Evolutionary conservation across 1,139 yeast species (phyloP).

Genomic region (Geotrichum phurueaensis): DNA sequence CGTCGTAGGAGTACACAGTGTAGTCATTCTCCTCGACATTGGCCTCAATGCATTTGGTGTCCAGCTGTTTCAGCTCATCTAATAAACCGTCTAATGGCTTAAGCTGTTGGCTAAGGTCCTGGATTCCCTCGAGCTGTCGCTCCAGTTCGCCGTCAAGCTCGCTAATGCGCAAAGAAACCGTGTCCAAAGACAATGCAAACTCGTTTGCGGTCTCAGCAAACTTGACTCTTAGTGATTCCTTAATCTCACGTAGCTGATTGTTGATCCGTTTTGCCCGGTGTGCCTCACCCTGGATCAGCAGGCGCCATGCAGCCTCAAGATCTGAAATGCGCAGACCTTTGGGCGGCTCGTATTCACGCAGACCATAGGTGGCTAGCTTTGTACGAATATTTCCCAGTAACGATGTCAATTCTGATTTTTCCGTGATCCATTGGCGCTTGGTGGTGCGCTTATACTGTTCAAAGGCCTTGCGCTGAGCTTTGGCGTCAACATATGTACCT

Average conservation of each 20-base stretch:
- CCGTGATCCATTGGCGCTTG: slow-evolving; percentile 39
- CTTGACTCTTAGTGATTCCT: slow-evolving; percentile 44
- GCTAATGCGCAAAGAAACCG: slow-evolving; percentile 32
- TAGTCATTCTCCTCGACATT: slow-evolving; percentile 40
- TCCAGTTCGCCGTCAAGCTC: slow-evolving; percentile 39
- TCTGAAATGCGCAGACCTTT: slow-evolving; percentile 30
- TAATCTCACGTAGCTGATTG: slow-evolving; percentile 34
- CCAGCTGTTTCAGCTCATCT: slow-evolving; percentile 28
- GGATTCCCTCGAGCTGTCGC: slow-evolving; percentile 34
- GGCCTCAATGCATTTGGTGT: slow-evolving; percentile 34
- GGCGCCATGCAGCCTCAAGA: slow-evolving; percentile 35
- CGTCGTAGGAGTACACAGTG: slow-evolving; percentile 38
- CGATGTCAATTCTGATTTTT: slow-evolving; percentile 37
- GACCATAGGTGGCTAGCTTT: slow-evolving; percentile 37
- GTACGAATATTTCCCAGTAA: slow-evolving; percentile 38
- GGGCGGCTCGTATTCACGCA: slow-evolving; percentile 37
- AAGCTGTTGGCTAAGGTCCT: slow-evolving; percentile 32
- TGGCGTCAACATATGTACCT: slow-evolving; percentile 35
- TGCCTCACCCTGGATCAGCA: slow-evolving; percentile 34
- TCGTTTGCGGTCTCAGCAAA: slow-evolving; percentile 41
- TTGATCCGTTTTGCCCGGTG: slow-evolving; percentile 34
- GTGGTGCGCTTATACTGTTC: slow-evolving; percentile 31
- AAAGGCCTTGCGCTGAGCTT: slow-evolving; percentile 30
- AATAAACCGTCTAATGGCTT: slow-evolving; percentile 33
- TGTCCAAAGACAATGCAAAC: slow-evolving; percentile 32